Conservation (phyloP, 306 rosid species). For the Cucurbita moschata region DNA sequence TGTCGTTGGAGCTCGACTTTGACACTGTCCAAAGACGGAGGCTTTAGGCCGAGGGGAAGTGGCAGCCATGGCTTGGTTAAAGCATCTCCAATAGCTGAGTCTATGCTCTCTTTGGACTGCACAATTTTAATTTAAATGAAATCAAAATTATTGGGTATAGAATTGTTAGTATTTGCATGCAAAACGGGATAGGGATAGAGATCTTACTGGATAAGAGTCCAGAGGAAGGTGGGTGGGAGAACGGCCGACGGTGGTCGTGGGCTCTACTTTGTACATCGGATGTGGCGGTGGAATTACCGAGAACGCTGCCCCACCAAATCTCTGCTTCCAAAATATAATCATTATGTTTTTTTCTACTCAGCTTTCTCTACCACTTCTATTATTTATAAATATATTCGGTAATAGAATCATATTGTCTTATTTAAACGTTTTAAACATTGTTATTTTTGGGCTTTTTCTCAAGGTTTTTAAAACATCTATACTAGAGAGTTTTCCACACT, state of each 20-base stretch:
- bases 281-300: slow-evolving; percentile 54
- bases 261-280: slow-evolving; percentile 46
- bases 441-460: no score
- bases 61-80: slow-evolving; percentile 82
- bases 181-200: no score
- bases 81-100: slow-evolving; percentile 75
- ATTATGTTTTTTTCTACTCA: no score
- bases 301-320: slow-evolving; percentile 33
- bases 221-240: slow-evolving; percentile 26
- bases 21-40: slow-evolving; percentile 62
- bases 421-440: no score
- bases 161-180: no score
- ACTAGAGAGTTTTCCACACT: no score
- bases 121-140: no score
- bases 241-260: slow-evolving; percentile 15
- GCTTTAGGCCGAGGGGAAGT: slow-evolving; percentile 75
- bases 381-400: no score
- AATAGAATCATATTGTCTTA: no score
- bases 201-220: slow-evolving; percentile 62
- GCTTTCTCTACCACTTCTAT: no score
- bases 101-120: slow-evolving; percentile 82
- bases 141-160: no score
- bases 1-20: slow-evolving; percentile 65
- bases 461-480: no score
- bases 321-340: slow-evolving; percentile 16